These are phyloP conservation scores for Geotrichum australiense DNA, from an alignment of 1,139 yeast genomes.

Conservation along the genomic window DNA sequence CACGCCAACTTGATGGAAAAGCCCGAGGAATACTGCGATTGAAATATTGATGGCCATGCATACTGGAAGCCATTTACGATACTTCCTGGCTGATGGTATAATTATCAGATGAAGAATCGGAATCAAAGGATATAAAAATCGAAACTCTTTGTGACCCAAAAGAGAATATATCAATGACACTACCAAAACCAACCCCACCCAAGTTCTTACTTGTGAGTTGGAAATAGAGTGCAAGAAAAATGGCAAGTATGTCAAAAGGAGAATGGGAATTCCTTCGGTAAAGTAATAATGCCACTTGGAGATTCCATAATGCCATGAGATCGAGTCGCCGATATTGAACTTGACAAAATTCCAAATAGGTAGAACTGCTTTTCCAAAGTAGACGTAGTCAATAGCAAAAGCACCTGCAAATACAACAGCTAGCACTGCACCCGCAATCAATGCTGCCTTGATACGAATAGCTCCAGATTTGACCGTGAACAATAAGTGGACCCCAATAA, in stretches of 20 bases:
- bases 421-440: slow-evolving; percentile 27
- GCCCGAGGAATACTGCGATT: slow-evolving; percentile 49
- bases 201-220: slow-evolving; percentile 27
- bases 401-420: slow-evolving; percentile 35
- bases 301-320: slow-evolving; percentile 78
- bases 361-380: slow-evolving; percentile 46
- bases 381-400: slow-evolving; percentile 47
- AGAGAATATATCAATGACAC: slow-evolving; percentile 45
- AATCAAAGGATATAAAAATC: slow-evolving; percentile 82
- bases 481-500: slow-evolving; percentile 30
- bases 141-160: slow-evolving; percentile 79
- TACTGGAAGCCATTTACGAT: background rate
- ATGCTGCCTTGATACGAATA: slow-evolving; percentile 19
- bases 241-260: slow-evolving; percentile 63
- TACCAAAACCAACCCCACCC: slow-evolving; percentile 39
- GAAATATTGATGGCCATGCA: slow-evolving; percentile 40
- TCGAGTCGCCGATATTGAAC: slow-evolving; percentile 66
- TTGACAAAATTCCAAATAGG: slow-evolving; percentile 66
- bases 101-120: slow-evolving; percentile 50
- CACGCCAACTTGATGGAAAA: slow-evolving; percentile 78
- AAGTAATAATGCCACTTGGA: slow-evolving; percentile 85
- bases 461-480: slow-evolving; percentile 25
- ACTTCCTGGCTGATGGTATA: slow-evolving; percentile 15
- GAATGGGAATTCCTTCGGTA: slow-evolving; percentile 71
- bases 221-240: slow-evolving; percentile 36